Percentiles rank a stretch among this genome's conserved stretches.
Conservation (phyloP, 164 flowering plant species). For the Vitis rotundifolia region DNA sequence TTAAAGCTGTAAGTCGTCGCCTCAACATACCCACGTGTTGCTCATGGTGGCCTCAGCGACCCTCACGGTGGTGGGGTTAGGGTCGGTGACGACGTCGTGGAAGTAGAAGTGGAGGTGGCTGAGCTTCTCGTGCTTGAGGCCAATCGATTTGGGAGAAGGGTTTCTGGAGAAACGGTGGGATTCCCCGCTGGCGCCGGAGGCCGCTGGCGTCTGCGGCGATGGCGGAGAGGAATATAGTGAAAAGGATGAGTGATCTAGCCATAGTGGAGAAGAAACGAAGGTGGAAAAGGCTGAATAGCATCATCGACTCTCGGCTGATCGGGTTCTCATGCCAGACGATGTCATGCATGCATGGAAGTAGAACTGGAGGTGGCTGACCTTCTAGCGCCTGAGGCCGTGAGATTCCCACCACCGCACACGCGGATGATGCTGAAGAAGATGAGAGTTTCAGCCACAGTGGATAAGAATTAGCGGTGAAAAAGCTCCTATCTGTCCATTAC, state of each 20-base stretch:
- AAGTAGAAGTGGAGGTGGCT: conserved; percentile 42
- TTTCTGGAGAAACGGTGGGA: conserved; percentile 2
- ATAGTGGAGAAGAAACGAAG: background rate
- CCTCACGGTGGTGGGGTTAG: conserved; percentile 25
- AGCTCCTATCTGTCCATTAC: no score
- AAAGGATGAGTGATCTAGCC: conserved; percentile 3
- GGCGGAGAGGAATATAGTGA: conserved; percentile 1
- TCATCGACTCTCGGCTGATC: no score
- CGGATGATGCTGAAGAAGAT: no score
- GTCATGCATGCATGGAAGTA: no score
- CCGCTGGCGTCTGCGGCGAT: background rate
- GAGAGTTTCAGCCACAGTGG: no score
- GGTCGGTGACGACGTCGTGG: conserved; percentile 33
- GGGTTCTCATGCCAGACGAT: no score
- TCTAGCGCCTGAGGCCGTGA: no score
- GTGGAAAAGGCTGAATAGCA: no score
- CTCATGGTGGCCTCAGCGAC: conserved; percentile 21
- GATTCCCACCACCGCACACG: no score
- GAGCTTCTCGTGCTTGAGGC: conserved; percentile 22
- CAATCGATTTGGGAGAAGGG: conserved; percentile 3
- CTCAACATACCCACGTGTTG: conserved; percentile 26
- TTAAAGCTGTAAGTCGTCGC: conserved; percentile 19
- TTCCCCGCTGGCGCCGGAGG: background rate
- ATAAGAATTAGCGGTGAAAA: no score
- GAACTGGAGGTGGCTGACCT: no score